Evolutionary conservation across 345 rosid genomes (phyloP).

Genomic region (Hibiscus tridactylites): DNA sequence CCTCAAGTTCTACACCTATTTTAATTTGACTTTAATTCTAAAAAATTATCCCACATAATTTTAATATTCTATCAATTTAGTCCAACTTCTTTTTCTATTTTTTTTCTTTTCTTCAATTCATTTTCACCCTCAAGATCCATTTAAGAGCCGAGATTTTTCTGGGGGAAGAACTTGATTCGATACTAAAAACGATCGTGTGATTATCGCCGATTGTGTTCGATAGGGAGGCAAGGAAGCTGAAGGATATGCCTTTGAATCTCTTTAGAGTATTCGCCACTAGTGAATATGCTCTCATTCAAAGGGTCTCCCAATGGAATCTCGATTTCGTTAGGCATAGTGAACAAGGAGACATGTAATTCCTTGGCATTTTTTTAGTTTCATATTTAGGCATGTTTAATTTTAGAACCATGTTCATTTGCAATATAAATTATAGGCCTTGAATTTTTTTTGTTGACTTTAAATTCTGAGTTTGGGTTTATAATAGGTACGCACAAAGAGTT

Average conservation of each 20-base stretch:
- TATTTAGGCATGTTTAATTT: neutral
- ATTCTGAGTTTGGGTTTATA: slow-evolving; percentile 1
- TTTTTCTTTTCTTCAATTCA: too few relatives aligned
- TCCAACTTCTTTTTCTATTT: too few relatives aligned
- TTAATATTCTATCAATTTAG: too few relatives aligned
- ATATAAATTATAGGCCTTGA: neutral
- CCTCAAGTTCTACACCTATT: too few relatives aligned
- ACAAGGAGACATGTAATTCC: slow-evolving; percentile 50
- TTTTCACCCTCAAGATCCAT: too few relatives aligned
- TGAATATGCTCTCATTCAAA: slow-evolving; percentile 61
- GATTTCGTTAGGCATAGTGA: slow-evolving; percentile 51
- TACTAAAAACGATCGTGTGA: neutral
- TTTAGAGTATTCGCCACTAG: slow-evolving; percentile 62
- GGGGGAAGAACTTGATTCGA: neutral
- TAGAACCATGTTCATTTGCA: neutral
- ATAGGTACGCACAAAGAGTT: slow-evolving; percentile 50
- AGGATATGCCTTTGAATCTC: slow-evolving; percentile 43
- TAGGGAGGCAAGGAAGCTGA: neutral
- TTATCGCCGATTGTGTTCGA: neutral
- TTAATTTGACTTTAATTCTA: too few relatives aligned
- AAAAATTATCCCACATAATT: too few relatives aligned
- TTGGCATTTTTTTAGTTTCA: too few relatives aligned
- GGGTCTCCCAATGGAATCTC: slow-evolving; percentile 61
- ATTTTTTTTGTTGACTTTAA: neutral
- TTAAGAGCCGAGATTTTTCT: too few relatives aligned